These are phyloP conservation scores for Funneliformis geosporum DNA, from an alignment of 192 early-diverging fungal species.

Conservation along the genomic window DNA sequence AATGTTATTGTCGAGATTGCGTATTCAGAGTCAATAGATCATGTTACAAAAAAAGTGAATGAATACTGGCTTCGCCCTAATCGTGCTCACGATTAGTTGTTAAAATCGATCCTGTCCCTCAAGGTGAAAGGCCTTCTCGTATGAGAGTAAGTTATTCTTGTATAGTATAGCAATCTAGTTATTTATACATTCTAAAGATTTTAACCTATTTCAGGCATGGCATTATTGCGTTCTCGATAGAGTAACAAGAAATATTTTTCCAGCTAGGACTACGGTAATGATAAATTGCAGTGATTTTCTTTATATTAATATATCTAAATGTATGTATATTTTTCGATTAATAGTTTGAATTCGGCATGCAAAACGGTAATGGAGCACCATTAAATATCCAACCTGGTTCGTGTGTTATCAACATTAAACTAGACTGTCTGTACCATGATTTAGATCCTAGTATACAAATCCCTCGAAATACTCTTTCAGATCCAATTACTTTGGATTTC, in stretches of 20 bases:
- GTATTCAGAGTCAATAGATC: conserved; percentile 16
- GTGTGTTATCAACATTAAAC: too few species aligned
- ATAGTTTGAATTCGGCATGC: too few species aligned
- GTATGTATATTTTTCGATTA: conserved; percentile 17
- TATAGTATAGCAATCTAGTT: conserved; percentile 10
- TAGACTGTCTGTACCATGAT: too few species aligned
- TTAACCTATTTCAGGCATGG: conserved; percentile 23
- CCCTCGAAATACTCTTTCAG: neutral
- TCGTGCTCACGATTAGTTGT: conserved; percentile 23
- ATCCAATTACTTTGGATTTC: neutral
- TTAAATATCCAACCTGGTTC: too few species aligned
- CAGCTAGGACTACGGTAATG: conserved; percentile 23
- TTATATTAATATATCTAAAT: conserved; percentile 16
- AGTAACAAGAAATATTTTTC: neutral
- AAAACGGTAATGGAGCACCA: too few species aligned
- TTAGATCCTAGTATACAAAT: neutral
- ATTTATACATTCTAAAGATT: conserved; percentile 23
- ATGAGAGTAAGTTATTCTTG: conserved; percentile 23
- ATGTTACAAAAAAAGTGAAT: neutral
- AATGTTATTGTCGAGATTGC: conserved; percentile 23
- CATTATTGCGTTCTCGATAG: conserved; percentile 5
- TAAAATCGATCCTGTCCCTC: conserved; percentile 23
- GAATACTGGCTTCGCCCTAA: conserved; percentile 17
- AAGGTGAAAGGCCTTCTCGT: conserved; percentile 4
- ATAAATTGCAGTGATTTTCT: conserved; percentile 19